phyloP scores from a whole-genome alignment of 192 early-diverging fungal species.

The Linnemannia zychae region DNA sequence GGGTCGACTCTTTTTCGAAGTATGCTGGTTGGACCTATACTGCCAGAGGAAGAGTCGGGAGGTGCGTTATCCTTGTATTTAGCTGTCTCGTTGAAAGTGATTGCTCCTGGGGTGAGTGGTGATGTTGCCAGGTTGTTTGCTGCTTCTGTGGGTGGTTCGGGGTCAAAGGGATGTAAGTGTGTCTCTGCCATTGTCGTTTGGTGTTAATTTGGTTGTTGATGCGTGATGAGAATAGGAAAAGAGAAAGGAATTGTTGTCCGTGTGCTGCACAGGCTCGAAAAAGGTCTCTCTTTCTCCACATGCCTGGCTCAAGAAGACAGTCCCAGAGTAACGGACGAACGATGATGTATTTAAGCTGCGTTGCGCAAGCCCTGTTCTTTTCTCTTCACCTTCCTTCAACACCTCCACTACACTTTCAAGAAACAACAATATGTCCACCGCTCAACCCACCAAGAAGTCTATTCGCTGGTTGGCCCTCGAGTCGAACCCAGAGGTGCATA shows the following conservation, averaged over 20 bases:
- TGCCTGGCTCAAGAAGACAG: not conserved
- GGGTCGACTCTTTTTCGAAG: slow-evolving; percentile 4
- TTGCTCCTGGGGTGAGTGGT: slow-evolving; percentile 19
- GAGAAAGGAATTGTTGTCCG: not conserved
- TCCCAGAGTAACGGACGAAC: not conserved
- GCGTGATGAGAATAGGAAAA: not conserved
- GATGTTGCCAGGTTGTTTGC: not conserved
- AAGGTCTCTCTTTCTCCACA: not conserved
- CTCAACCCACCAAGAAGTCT: slow-evolving; percentile 46
- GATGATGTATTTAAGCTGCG: slow-evolving; percentile 1
- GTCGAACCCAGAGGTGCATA: slow-evolving; percentile 83
- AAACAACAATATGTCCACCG: slow-evolving; percentile 11
- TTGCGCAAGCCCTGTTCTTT: not conserved
- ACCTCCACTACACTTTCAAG: not conserved
- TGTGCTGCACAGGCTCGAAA: not conserved
- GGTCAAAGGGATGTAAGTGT: not conserved
- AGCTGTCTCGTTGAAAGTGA: not conserved
- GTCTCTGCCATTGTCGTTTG: not conserved
- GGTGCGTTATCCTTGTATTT: not conserved
- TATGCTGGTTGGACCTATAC: not conserved
- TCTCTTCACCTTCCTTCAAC: not conserved
- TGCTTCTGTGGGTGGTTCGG: not conserved
- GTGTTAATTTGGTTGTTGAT: not conserved
- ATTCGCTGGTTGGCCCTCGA: slow-evolving; percentile 89
- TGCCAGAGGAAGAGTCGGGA: not conserved